These are phyloP conservation scores for Quercus engelmannii DNA, from an alignment of 306 rosid species.

Conservation along the genomic window DNA sequence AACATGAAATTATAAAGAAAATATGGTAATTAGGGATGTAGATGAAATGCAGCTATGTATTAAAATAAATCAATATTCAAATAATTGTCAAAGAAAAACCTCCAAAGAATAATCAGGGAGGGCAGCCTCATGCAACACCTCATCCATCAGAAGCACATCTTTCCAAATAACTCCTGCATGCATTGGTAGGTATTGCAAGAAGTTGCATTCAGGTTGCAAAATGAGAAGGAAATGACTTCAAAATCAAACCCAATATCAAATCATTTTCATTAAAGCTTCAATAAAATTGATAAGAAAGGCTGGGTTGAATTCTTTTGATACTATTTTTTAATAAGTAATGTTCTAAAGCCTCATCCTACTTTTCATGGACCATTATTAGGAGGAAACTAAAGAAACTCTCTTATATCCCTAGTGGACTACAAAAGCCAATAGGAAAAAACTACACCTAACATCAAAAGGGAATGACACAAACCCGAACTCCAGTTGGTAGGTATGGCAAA, in stretches of 20 bases:
- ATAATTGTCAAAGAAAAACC: conserved; percentile 36
- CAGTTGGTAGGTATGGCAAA: neutral
- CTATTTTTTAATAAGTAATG: neutral
- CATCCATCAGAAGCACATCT: conserved; percentile 69
- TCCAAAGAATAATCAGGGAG: conserved; percentile 60
- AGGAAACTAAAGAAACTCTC: neutral
- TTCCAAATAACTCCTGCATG: conserved; percentile 62
- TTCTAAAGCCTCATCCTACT: neutral
- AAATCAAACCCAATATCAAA: neutral
- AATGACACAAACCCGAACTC: neutral
- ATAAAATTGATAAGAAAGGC: neutral
- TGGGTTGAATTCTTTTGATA: neutral
- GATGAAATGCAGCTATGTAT: conserved; percentile 3
- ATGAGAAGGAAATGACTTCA: neutral
- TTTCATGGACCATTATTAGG: neutral
- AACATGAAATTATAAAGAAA: conserved; percentile 6
- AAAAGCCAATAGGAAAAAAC: neutral
- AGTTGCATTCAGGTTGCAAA: neutral
- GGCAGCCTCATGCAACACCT: conserved; percentile 63
- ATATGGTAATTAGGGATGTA: neutral
- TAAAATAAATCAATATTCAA: conserved; percentile 16
- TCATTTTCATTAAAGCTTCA: neutral
- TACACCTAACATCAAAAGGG: neutral
- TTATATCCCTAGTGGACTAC: neutral
- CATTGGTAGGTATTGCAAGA: conserved; percentile 17